These are phyloP conservation scores for Russula sp. DNA, from an alignment of 768 basidiomycete genomes.

Conservation along the genomic window DNA sequence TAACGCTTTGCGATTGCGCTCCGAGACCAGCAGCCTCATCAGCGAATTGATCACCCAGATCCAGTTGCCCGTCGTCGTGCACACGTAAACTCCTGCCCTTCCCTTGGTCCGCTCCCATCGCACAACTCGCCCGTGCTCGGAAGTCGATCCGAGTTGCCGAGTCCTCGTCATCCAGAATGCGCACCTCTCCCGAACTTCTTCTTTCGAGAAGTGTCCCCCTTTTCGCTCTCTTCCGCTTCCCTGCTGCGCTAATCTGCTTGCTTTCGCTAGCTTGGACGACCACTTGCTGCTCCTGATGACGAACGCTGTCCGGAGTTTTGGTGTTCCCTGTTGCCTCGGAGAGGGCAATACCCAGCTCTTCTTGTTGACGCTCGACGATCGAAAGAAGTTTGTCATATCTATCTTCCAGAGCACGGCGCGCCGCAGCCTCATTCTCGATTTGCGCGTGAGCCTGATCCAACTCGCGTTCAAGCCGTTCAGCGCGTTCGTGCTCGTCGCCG, in stretches of 20 bases:
- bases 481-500: conserved; percentile 43
- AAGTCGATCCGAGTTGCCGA: too few species aligned
- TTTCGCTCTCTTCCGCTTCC: neutral
- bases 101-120: neutral
- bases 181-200: neutral
- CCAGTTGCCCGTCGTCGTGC: conserved; percentile 42
- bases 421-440: conserved; percentile 50
- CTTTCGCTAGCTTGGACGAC: too few species aligned
- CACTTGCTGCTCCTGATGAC: too few species aligned
- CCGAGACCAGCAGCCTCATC: conserved; percentile 68
- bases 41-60: conserved; percentile 76
- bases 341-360: conserved; percentile 47
- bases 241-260: neutral
- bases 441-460: conserved; percentile 53
- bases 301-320: too few species aligned
- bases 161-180: too few species aligned
- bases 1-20: conserved; percentile 53
- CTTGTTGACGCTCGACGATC: conserved; percentile 48
- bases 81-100: neutral
- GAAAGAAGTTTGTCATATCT: conserved; percentile 47
- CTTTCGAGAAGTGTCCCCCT: neutral
- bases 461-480: conserved; percentile 54
- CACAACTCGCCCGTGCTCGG: too few species aligned
- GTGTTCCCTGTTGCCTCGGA: conserved; percentile 48
- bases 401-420: conserved; percentile 54